Evolutionary conservation across 2,329 filamentous ascomycete genomes (phyloP).

Genomic region (Exophiala alcalophila): DNA sequence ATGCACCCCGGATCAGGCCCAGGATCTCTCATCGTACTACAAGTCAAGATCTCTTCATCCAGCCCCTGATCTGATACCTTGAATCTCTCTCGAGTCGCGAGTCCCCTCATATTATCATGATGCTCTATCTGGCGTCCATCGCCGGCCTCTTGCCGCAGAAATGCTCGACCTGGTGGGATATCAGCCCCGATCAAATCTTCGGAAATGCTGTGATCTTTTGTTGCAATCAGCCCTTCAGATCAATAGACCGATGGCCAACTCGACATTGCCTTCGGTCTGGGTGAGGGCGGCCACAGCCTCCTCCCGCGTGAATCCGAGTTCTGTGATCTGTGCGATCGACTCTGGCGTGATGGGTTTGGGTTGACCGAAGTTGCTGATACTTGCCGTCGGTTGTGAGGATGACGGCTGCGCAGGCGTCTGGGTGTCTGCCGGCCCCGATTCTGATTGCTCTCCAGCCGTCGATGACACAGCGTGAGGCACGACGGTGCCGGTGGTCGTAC

Average conservation of each 20-base stretch:
- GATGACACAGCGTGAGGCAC: conserved; percentile 15
- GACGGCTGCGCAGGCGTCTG: conserved; percentile 23
- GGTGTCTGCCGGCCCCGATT: conserved; percentile 12
- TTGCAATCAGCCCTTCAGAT: conserved; percentile 15
- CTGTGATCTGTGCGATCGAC: conserved; percentile 70
- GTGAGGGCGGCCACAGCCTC: conserved; percentile 77
- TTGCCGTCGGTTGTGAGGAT: conserved; percentile 19
- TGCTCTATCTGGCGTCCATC: too few species aligned
- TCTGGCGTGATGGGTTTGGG: conserved; percentile 54
- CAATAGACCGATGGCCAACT: conserved; percentile 80
- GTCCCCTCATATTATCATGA: too few species aligned
- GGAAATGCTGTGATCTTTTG: too few species aligned
- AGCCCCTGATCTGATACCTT: too few species aligned
- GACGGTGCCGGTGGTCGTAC: conserved; percentile 71
- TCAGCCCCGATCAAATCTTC: too few species aligned
- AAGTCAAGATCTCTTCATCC: too few species aligned
- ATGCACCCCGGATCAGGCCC: too few species aligned
- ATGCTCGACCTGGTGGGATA: too few species aligned
- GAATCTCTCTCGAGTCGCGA: too few species aligned
- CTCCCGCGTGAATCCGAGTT: conserved; percentile 72
- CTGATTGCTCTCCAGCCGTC: neutral
- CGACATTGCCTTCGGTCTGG: conserved; percentile 79
- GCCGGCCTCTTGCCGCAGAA: too few species aligned
- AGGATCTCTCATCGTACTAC: too few species aligned
- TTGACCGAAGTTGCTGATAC: conserved; percentile 22